Evolutionary conservation across 2,329 filamentous ascomycete genomes (phyloP).

Genomic region (Pyrenophora teres): DNA sequence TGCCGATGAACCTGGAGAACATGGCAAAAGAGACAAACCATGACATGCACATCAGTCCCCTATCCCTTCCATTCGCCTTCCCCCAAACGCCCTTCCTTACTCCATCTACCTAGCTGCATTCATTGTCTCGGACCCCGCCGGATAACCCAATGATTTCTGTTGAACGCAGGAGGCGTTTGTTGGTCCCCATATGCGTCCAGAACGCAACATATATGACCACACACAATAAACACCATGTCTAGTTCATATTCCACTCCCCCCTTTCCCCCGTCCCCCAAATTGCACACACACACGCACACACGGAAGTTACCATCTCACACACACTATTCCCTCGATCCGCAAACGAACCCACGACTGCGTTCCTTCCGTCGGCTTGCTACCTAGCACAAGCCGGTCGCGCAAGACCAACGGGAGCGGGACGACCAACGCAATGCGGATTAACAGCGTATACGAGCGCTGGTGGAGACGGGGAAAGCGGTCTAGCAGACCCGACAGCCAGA

Average conservation of each 20-base stretch:
- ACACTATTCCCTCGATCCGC: too few species aligned
- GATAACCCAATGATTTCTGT: too few species aligned
- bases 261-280: too few species aligned
- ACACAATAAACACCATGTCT: too few species aligned
- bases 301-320: background rate
- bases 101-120: too few species aligned
- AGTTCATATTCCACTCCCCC: too few species aligned
- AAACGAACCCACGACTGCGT: background rate
- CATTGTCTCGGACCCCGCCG: too few species aligned
- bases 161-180: too few species aligned
- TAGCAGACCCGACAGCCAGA: background rate
- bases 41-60: conserved; percentile 8
- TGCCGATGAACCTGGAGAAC: conserved; percentile 20
- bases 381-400: conserved; percentile 20
- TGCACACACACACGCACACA: too few species aligned
- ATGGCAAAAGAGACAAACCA: conserved; percentile 12
- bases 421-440: background rate
- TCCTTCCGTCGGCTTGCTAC: conserved; percentile 10
- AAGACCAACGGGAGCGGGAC: conserved; percentile 16
- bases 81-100: background rate
- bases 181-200: too few species aligned
- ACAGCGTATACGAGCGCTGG: conserved; percentile 19
- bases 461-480: conserved; percentile 7
- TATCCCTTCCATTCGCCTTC: conserved; percentile 4
- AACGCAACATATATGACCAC: too few species aligned